These are phyloP conservation scores for Quillaja saponaria DNA, from an alignment of 306 rosid species.

Conservation along the genomic window DNA sequence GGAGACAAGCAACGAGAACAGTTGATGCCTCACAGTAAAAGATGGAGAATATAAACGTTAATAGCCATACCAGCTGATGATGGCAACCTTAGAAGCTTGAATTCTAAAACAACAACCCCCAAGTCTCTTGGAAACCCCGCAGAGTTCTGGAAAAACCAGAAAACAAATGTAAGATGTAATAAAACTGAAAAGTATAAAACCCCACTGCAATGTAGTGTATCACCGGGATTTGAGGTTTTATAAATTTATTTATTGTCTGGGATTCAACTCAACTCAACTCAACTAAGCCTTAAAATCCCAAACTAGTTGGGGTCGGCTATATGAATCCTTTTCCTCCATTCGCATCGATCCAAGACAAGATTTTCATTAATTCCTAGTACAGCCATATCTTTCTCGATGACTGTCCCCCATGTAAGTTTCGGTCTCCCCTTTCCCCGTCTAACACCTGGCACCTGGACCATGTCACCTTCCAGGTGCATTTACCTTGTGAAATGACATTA, in stretches of 20 bases:
- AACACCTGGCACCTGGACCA: too few species aligned
- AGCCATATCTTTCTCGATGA: too few species aligned
- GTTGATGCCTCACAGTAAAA: background rate
- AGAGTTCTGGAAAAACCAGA: background rate
- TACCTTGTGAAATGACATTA: constrained; percentile 6
- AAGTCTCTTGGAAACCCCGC: background rate
- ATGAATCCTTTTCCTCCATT: too few species aligned
- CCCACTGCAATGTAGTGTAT: background rate
- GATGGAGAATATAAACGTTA: background rate
- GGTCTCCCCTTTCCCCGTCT: too few species aligned
- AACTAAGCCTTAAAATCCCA: too few species aligned
- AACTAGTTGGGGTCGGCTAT: too few species aligned
- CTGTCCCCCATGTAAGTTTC: too few species aligned
- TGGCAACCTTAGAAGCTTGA: background rate
- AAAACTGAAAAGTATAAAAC: too few species aligned
- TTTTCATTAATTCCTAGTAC: too few species aligned
- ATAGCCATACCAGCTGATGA: constrained; percentile 16
- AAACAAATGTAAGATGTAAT: constrained; percentile 19
- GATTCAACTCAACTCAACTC: too few species aligned
- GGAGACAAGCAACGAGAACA: background rate
- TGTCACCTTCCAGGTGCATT: too few species aligned
- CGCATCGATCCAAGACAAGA: too few species aligned
- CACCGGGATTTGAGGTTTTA: background rate
- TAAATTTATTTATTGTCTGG: background rate
- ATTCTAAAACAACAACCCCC: constrained; percentile 5